Evolutionary conservation across 176 grass and related monocot species (phyloP), one percentile per base, ranked within the genome.

Genomic region (Musa itinerans): DNA sequence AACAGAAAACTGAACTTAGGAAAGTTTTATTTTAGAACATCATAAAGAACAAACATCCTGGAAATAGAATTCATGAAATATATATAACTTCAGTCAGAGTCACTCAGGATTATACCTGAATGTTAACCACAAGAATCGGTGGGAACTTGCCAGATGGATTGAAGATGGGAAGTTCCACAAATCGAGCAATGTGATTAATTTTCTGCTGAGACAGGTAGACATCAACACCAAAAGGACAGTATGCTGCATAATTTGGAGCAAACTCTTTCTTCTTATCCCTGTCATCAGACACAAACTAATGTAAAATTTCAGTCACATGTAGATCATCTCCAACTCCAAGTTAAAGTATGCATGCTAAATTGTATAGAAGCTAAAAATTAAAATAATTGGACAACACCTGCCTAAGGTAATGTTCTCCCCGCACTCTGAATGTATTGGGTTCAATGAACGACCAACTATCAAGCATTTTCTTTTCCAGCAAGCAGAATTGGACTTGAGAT

Each of bases 251-350:
- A 83, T 99, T 95, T 56, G 85, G 54, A 82, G 96, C 96, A 56
- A 89, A 77, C 50, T 86, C 96, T 88, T 99, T 99, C 91, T 95
- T 99, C 58, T 99, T 99, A 86, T 95, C 96, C 86, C 96, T 99
- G 69, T 56, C 21, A 25, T 74, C 53, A 66, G 68, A 76, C 50
- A 9, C 24, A 82, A 65, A 61, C 34, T 17, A 83, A 69, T 48
- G 9, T 61, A 72, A 81, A 27, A 79, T 79, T 72, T 56, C 67
- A 67, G 54, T 25, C 63, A 78, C 56, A 69, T 29, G 34, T 72
- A 61, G 58, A 86, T 20, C 29, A 81, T 50, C 27, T 23, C 54
- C 5, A n/a, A 61, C 52, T 62, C 20, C 68, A n/a, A 8, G 48
- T 20, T 50, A 70, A 21, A 50, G 68, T 1, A 48, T 51, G 68